These are phyloP conservation scores for Epichloe gansuensis DNA, from an alignment of 2,329 filamentous ascomycete species.

Conservation along the genomic window DNA sequence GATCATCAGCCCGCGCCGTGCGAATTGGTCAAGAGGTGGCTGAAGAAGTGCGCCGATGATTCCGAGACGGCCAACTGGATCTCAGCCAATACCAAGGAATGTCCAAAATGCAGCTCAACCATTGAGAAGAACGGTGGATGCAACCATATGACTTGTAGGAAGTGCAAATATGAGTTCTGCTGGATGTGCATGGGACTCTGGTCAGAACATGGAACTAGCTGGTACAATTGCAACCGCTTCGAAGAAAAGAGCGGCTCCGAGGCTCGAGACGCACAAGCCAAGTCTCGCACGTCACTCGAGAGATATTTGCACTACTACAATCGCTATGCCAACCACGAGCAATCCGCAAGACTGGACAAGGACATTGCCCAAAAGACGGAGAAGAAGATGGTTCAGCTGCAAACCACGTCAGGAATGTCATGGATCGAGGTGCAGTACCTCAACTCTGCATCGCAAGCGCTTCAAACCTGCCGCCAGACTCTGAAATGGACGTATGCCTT, in stretches of 20 bases:
- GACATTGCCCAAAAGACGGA: constrained; percentile 94
- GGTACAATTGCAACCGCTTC: constrained; percentile 98
- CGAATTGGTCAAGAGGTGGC: constrained; percentile 80
- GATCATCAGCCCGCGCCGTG: constrained; percentile 95
- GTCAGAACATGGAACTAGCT: constrained; percentile 97
- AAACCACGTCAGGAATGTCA: constrained; percentile 87
- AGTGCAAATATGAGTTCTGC: constrained; percentile 94
- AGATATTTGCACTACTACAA: constrained; percentile 99
- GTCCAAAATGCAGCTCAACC: constrained; percentile 87
- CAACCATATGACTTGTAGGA: constrained; percentile 96
- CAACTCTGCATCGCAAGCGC: constrained; percentile 79
- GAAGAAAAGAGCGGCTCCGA: constrained; percentile 92
- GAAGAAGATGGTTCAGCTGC: constrained; percentile 96
- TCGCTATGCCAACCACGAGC: constrained; percentile 96
- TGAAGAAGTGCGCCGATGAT: constrained; percentile 97
- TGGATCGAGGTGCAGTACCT: constrained; percentile 99
- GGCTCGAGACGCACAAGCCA: constrained; percentile 83
- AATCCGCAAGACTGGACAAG: constrained; percentile 91
- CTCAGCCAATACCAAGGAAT: constrained; percentile 97
- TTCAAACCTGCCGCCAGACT: constrained; percentile 95
- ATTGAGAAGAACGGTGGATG: constrained; percentile 98
- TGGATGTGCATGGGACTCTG: constrained; percentile 99
- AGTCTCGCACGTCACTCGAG: constrained; percentile 79
- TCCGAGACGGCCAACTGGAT: constrained; percentile 99
- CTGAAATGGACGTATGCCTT: constrained; percentile 99